A percentile compares a stretch with the other conserved stretches of the same genome.
Conservation (phyloP, 352 stramenopile species). For the Phytophthora syringae region DNA sequence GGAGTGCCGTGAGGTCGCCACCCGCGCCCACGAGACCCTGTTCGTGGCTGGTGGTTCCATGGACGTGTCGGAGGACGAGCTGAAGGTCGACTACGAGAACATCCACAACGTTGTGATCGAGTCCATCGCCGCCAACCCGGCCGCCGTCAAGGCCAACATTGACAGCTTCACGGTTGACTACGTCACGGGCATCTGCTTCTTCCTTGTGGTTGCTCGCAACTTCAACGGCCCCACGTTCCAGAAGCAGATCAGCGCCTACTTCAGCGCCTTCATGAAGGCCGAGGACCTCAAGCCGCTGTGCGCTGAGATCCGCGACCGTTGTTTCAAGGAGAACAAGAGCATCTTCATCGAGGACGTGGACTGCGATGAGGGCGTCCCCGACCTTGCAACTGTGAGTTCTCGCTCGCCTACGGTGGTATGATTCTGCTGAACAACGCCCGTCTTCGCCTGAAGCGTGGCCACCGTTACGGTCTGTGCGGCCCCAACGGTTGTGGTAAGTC, state of each 20-base stretch:
- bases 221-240: slow-evolving; percentile 96
- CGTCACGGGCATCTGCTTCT: slow-evolving; percentile 84
- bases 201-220: slow-evolving; percentile 89
- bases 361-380: slow-evolving; percentile 96
- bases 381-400: slow-evolving; percentile 99
- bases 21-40: slow-evolving; percentile 93
- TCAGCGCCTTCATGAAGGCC: slow-evolving; percentile 82
- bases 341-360: slow-evolving; percentile 96
- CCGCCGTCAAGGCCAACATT: slow-evolving; percentile 87
- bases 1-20: slow-evolving; percentile 96
- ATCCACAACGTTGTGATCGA: slow-evolving; percentile 80
- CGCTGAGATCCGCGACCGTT: slow-evolving; percentile 82
- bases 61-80: slow-evolving; percentile 91
- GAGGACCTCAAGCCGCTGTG: slow-evolving; percentile 71
- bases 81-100: slow-evolving; percentile 93
- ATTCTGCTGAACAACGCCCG: slow-evolving; percentile 93
- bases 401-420: slow-evolving; percentile 95
- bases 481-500: slow-evolving; percentile 95
- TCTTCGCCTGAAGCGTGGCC: slow-evolving; percentile 91
- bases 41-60: slow-evolving; percentile 94
- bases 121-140: slow-evolving; percentile 79
- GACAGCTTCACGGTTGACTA: slow-evolving; percentile 93
- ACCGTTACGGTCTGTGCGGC: slow-evolving; percentile 95
- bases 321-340: slow-evolving; percentile 91
- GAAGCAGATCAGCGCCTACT: slow-evolving; percentile 91